Percentiles rank a stretch among this genome's conserved stretches.
Evolutionary conservation across 768 basidiomycete species (phyloP).

Genomic region (Basidioascus undulatus): DNA sequence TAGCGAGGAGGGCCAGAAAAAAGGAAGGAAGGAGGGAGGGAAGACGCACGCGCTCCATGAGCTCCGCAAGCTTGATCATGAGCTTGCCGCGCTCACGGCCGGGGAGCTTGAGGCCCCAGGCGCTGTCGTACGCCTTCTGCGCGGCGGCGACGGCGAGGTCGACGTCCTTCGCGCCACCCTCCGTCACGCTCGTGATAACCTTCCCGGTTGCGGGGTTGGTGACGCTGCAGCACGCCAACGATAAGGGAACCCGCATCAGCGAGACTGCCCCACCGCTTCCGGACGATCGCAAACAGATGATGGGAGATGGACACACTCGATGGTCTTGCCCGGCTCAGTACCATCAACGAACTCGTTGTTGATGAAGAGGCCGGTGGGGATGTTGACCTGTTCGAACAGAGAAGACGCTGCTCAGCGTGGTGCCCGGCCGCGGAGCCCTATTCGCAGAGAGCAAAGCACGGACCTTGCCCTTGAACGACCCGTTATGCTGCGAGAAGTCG

Average conservation of each 20-base stretch:
- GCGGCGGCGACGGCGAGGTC: conserved; percentile 50
- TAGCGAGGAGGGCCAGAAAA: too few relatives aligned
- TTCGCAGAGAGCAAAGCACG: too few relatives aligned
- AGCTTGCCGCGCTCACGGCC: conserved; percentile 31
- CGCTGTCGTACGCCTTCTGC: conserved; percentile 33
- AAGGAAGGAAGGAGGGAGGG: too few relatives aligned
- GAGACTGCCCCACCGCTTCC: not conserved
- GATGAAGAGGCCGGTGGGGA: conserved; percentile 49
- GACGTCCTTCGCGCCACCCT: conserved; percentile 30
- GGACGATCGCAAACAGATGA: not conserved
- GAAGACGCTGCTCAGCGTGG: too few relatives aligned
- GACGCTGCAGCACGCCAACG: conserved; percentile 14
- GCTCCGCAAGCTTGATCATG: conserved; percentile 35
- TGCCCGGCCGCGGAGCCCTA: too few relatives aligned
- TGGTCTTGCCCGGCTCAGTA: conserved; percentile 29
- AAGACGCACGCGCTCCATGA: conserved; percentile 38
- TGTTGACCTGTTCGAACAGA: too few relatives aligned
- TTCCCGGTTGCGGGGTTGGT: conserved; percentile 34
- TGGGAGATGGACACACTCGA: conserved; percentile 31
- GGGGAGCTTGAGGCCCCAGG: conserved; percentile 41
- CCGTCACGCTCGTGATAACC: conserved; percentile 24
- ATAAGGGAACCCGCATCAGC: not conserved
- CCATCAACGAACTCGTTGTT: conserved; percentile 40
- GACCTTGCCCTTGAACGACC: too few relatives aligned
- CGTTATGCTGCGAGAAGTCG: too few relatives aligned